Conservation (phyloP, 2,329 filamentous ascomycete genomes). For the Alternaria arborescens region DNA sequence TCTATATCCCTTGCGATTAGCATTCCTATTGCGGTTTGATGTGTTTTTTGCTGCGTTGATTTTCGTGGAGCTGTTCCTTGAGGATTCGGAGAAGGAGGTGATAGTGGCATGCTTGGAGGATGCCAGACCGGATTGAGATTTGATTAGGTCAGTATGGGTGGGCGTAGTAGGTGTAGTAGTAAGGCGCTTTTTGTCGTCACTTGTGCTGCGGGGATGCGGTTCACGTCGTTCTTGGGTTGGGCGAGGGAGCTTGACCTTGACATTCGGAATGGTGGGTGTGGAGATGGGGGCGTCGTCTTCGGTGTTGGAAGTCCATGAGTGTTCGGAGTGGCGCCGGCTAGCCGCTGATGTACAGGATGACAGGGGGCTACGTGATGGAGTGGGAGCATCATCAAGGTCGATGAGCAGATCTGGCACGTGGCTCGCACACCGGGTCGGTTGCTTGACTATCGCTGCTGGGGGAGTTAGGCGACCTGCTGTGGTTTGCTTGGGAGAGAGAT, state of each 20-base stretch:
- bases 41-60: not conserved
- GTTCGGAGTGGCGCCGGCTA: slow-evolving; percentile 20
- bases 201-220: not conserved
- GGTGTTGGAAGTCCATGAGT: slow-evolving; percentile 16
- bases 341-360: not conserved
- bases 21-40: not conserved
- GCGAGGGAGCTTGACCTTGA: not conserved
- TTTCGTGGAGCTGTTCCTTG: not conserved
- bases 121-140: not conserved
- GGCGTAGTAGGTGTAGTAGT: not conserved
- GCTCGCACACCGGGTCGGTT: not conserved
- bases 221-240: not conserved
- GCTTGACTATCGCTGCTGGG: not conserved
- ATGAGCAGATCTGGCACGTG: slow-evolving; percentile 17
- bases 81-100: too few relatives aligned
- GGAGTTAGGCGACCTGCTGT: not conserved
- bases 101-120: not conserved
- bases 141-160: not conserved
- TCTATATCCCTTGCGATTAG: not conserved
- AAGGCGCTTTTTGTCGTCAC: not conserved
- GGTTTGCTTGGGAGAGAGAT: not conserved
- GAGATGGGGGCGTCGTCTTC: not conserved
- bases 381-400: slow-evolving; percentile 15
- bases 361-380: slow-evolving; percentile 9
- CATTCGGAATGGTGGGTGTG: not conserved